A percentile compares a stretch with the other conserved stretches of the same genome.
Conservation (phyloP, 2,329 filamentous ascomycete species). For the Ploettnerulaceae sp. region DNA sequence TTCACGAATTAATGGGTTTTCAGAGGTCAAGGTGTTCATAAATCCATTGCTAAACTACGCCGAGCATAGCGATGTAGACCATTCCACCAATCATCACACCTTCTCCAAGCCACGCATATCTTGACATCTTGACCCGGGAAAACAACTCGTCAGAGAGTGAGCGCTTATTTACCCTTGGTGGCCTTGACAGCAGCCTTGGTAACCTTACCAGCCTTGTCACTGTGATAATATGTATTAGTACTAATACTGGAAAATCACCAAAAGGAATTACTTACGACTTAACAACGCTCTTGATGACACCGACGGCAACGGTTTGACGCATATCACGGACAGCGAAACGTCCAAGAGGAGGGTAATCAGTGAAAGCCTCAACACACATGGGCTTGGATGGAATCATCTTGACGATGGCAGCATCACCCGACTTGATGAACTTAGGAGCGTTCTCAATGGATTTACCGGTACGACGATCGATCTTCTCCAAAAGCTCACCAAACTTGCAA, state of each 20-base stretch:
- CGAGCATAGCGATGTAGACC: constrained; percentile 13
- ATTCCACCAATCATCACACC: constrained; percentile 1
- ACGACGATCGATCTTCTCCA: constrained; percentile 99
- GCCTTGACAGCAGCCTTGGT: constrained; percentile 39
- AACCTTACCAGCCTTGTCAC: constrained; percentile 34
- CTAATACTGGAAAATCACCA: no score
- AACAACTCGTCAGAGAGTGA: not conserved
- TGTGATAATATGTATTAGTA: constrained; percentile 57
- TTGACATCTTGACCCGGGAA: constrained; percentile 11
- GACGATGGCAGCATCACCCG: constrained; percentile 99
- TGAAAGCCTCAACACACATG: constrained; percentile 99
- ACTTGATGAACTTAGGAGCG: constrained; percentile 99
- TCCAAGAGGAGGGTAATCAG: constrained; percentile 97
- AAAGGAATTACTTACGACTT: no score
- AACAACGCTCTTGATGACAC: constrained; percentile 82
- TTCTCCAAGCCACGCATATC: constrained; percentile 11
- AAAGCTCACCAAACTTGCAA: constrained; percentile 99
- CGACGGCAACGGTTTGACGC: constrained; percentile 82
- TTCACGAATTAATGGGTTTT: not conserved
- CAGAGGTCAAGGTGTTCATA: constrained; percentile 3
- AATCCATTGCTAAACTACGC: constrained; percentile 12
- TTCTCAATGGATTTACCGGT: constrained; percentile 95
- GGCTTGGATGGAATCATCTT: constrained; percentile 99
- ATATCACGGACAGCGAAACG: constrained; percentile 99
- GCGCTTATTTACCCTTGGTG: constrained; percentile 35